These are phyloP conservation scores for Pyrenophora tritici-repentis DNA, from an alignment of 2,329 filamentous ascomycete species.

Conservation along the genomic window DNA sequence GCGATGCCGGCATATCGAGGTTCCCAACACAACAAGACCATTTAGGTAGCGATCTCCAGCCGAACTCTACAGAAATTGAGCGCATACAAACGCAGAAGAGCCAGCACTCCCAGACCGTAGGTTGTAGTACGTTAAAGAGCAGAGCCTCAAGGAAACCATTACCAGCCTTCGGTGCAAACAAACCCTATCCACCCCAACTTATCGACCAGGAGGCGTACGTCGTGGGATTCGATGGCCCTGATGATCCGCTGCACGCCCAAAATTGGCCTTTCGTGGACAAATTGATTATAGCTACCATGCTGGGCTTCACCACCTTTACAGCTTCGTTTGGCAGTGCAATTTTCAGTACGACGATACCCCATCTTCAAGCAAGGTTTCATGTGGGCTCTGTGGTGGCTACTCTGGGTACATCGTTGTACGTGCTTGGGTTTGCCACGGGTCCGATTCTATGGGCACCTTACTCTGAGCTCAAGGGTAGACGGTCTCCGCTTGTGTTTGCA, in stretches of 20 bases:
- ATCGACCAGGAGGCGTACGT: slow-evolving; percentile 73
- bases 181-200: slow-evolving; percentile 71
- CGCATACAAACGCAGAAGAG: slow-evolving; percentile 72
- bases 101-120: slow-evolving; percentile 76
- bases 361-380: slow-evolving; percentile 46
- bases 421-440: slow-evolving; percentile 57
- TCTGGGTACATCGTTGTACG: slow-evolving; percentile 56
- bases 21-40: slow-evolving; percentile 66
- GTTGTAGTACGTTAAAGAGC: slow-evolving; percentile 52
- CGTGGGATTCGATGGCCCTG: slow-evolving; percentile 78
- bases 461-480: slow-evolving; percentile 57
- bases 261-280: slow-evolving; percentile 86
- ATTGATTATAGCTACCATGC: slow-evolving; percentile 67
- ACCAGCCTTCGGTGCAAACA: slow-evolving; percentile 73
- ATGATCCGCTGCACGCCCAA: slow-evolving; percentile 83
- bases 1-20: slow-evolving; percentile 59
- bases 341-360: slow-evolving; percentile 47
- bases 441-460: slow-evolving; percentile 55
- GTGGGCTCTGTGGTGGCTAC: slow-evolving; percentile 57
- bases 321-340: slow-evolving; percentile 66
- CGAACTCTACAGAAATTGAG: slow-evolving; percentile 70
- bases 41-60: slow-evolving; percentile 58
- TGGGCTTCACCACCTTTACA: slow-evolving; percentile 72
- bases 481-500: slow-evolving; percentile 55
- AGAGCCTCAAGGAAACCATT: slow-evolving; percentile 62